Percentiles rank a stretch among this genome's conserved stretches.
Conservation (phyloP, 2,329 filamentous ascomycete genomes). For the Karstenula rhodostoma region DNA sequence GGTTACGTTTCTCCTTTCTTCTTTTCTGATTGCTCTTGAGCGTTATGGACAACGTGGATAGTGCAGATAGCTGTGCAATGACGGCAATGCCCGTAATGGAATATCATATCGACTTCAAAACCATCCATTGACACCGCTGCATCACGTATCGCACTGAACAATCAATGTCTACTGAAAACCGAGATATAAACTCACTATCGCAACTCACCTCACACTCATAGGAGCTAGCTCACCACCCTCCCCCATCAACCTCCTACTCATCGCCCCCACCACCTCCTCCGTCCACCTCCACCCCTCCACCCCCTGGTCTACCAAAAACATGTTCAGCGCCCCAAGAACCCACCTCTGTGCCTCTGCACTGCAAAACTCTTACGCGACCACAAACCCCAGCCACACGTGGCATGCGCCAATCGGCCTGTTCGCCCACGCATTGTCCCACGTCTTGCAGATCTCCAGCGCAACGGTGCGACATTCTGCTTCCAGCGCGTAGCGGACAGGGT, state of each 20-base stretch:
- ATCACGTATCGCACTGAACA: not conserved
- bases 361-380: conserved; percentile 44
- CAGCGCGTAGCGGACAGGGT: conserved; percentile 29
- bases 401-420: conserved; percentile 43
- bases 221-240: conserved; percentile 22
- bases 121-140: not conserved
- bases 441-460: conserved; percentile 44
- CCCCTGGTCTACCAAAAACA: conserved; percentile 35
- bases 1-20: not conserved
- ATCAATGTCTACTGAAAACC: no score
- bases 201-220: not conserved
- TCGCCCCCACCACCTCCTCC: conserved; percentile 33
- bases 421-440: conserved; percentile 46
- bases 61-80: conserved; percentile 15
- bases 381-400: conserved; percentile 42
- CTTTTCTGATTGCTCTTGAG: not conserved
- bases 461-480: conserved; percentile 38
- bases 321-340: conserved; percentile 39
- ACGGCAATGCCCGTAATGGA: conserved; percentile 3
- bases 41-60: conserved; percentile 6
- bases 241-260: conserved; percentile 38
- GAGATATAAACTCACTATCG: no score
- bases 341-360: conserved; percentile 33
- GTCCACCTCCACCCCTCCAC: conserved; percentile 42
- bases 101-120: not conserved